Evolutionary conservation across 2,329 filamentous ascomycete species (phyloP).

Genomic region (Trichothecium roseum): DNA sequence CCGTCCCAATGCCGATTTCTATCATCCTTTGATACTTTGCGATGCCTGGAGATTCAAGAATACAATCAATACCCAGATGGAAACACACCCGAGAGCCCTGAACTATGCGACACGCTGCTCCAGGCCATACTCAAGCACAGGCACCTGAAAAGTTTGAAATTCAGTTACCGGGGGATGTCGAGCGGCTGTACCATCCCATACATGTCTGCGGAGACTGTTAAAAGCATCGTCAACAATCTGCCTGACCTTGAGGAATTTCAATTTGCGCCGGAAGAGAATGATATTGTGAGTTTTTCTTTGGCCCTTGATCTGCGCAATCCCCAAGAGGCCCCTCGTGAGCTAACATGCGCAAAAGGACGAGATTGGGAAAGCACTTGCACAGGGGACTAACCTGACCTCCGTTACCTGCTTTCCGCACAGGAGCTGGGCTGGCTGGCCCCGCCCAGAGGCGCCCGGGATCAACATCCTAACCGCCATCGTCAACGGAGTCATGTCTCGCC

Average conservation of each 20-base stretch:
- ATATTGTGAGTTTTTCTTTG: no score
- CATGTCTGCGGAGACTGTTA: constrained; percentile 6
- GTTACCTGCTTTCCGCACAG: neutral
- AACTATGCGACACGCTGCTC: constrained; percentile 3
- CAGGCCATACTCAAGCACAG: constrained; percentile 9
- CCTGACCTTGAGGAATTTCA: constrained; percentile 3
- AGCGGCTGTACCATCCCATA: constrained; percentile 3
- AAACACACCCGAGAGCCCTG: constrained; percentile 1
- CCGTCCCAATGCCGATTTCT: constrained; percentile 4
- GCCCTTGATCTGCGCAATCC: no score
- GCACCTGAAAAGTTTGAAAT: constrained; percentile 5
- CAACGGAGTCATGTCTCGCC: neutral
- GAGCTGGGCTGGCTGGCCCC: no score
- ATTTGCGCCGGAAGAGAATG: no score
- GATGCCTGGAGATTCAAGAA: constrained; percentile 3
- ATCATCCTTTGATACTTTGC: constrained; percentile 9
- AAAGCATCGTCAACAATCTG: constrained; percentile 6
- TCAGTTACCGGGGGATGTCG: neutral
- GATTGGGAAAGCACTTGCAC: neutral
- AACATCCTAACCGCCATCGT: neutral
- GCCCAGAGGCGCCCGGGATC: no score
- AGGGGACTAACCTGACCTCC: neutral
- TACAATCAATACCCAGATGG: constrained; percentile 1
- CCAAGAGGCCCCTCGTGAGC: no score
- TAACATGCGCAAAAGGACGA: no score